phyloP scores from a whole-genome alignment of 257 asterid species.

The Perilla frutescens region DNA sequence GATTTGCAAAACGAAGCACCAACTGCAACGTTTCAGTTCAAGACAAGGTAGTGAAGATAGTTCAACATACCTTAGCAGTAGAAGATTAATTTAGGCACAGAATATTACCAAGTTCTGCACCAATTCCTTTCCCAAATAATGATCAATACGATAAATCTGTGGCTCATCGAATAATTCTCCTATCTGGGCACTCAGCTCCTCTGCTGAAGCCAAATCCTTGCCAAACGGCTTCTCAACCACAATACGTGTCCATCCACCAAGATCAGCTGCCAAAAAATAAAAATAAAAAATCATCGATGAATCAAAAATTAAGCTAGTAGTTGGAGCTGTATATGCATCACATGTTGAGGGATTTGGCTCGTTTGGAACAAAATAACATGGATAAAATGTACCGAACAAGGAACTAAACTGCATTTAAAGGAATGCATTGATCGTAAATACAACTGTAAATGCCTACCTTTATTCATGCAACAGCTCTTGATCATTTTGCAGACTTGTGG shows the following conservation, averaged over 20 bases:
- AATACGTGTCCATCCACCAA: constrained; percentile 96
- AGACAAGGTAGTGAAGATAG: constrained; percentile 21
- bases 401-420: too few relatives aligned
- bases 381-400: too few relatives aligned
- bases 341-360: too few relatives aligned
- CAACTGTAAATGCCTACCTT: constrained; percentile 50
- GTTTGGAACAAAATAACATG: too few relatives aligned
- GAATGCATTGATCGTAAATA: too few relatives aligned
- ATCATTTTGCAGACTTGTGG: constrained; percentile 98
- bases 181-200: constrained; percentile 87
- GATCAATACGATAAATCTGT: constrained; percentile 96
- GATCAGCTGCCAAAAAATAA: constrained; percentile 65
- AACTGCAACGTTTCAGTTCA: constrained; percentile 57
- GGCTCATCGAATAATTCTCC: constrained; percentile 90
- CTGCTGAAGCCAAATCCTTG: constrained; percentile 91
- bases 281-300: too few relatives aligned
- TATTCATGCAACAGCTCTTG: constrained; percentile 67
- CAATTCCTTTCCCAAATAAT: constrained; percentile 94
- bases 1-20: constrained; percentile 99
- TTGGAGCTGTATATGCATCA: too few relatives aligned
- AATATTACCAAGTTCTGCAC: constrained; percentile 92
- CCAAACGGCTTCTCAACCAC: constrained; percentile 99
- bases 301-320: too few relatives aligned
- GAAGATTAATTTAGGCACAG: constrained; percentile 35
- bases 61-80: neutral